These are phyloP conservation scores for Dissophora globulifera DNA, from an alignment of 192 early-diverging fungal species.

Conservation along the genomic window DNA sequence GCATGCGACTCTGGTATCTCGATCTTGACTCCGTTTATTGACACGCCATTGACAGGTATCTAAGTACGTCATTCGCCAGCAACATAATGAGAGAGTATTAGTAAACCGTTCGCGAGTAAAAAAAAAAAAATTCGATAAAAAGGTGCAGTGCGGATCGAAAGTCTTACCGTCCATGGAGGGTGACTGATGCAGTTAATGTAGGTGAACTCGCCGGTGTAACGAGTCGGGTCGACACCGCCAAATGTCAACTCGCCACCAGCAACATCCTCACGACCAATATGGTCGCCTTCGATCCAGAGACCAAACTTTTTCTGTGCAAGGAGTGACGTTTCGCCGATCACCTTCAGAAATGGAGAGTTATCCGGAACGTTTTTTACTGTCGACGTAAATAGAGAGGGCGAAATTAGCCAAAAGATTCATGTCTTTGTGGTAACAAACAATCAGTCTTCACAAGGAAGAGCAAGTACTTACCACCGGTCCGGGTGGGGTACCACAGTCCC, in stretches of 20 bases:
- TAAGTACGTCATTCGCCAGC: background rate
- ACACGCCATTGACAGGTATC: conserved; percentile 29
- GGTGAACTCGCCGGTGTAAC: conserved; percentile 20
- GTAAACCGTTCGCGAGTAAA: too few species aligned
- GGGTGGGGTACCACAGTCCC: conserved; percentile 28
- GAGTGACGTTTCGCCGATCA: conserved; percentile 10
- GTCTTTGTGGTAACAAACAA: too few species aligned
- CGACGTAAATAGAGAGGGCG: background rate
- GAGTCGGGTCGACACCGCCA: conserved; percentile 27
- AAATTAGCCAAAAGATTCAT: too few species aligned
- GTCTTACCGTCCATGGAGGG: conserved; percentile 42
- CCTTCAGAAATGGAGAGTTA: conserved; percentile 17
- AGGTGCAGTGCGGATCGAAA: too few species aligned
- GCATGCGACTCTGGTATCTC: conserved; percentile 9
- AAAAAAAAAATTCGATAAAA: background rate
- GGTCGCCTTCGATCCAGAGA: conserved; percentile 7
- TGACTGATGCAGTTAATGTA: conserved; percentile 20
- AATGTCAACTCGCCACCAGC: conserved; percentile 47
- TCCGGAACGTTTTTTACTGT: conserved; percentile 1
- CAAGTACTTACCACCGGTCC: background rate
- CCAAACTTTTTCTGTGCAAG: conserved; percentile 23
- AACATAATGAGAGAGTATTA: background rate
- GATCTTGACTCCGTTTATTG: conserved; percentile 17
- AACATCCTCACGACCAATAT: background rate
- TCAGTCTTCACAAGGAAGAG: background rate